Evolutionary conservation across 768 basidiomycete species (phyloP).

Genomic region (Collybiopsis luxurians): DNA sequence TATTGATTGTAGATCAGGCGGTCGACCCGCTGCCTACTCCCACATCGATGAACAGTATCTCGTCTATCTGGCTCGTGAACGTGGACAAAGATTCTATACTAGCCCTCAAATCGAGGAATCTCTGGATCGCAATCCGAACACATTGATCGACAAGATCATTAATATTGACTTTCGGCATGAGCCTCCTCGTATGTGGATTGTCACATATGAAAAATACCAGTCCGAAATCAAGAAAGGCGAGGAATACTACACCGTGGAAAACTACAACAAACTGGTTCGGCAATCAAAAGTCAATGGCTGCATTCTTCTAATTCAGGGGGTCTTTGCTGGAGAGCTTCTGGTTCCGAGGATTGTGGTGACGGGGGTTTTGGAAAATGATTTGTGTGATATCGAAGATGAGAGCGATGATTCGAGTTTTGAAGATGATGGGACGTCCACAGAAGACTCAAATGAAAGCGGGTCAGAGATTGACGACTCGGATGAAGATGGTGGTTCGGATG

Average conservation of each 20-base stretch:
- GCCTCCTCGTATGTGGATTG: background rate
- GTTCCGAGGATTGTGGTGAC: background rate
- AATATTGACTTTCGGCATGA: background rate
- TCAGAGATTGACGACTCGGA: no score
- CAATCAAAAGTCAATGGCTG: background rate
- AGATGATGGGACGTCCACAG: no score
- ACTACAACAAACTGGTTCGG: background rate
- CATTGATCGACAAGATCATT: background rate
- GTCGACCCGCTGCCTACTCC: background rate
- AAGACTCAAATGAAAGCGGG: no score
- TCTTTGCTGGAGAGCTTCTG: background rate
- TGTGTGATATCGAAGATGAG: no score
- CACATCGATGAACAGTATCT: background rate
- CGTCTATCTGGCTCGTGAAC: background rate
- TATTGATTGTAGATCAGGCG: background rate
- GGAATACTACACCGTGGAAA: background rate
- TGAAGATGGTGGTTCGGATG: no score
- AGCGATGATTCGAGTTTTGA: no score
- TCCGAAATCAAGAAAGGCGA: no score
- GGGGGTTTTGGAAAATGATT: background rate
- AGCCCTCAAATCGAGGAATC: background rate
- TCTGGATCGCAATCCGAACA: background rate
- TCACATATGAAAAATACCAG: background rate
- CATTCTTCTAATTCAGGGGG: background rate
- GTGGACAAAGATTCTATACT: background rate